Evolutionary conservation across 176 grass and related monocot genomes (phyloP).

Genomic region (Thalia dealbata): DNA sequence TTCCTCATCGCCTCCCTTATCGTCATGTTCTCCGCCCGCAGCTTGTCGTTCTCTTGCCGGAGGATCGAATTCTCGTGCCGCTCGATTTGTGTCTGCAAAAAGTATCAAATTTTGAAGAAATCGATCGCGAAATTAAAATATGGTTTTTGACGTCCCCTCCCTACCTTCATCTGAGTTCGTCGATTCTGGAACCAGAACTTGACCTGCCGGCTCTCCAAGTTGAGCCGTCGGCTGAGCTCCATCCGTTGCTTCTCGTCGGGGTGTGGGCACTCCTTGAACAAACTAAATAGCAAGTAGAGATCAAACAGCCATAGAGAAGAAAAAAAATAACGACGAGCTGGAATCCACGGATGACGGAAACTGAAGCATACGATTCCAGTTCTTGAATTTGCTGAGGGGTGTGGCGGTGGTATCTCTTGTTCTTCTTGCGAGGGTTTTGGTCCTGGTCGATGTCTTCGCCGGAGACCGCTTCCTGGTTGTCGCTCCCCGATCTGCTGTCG

Average conservation of each 20-base stretch:
- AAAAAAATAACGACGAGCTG: neutral
- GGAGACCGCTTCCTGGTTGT: slow-evolving; percentile 78
- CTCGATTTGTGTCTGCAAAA: slow-evolving; percentile 77
- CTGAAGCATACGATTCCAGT: slow-evolving; percentile 57
- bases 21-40: slow-evolving; percentile 78
- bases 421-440: slow-evolving; percentile 34
- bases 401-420: slow-evolving; percentile 81
- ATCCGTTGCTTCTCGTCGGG: slow-evolving; percentile 33
- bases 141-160: neutral
- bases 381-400: slow-evolving; percentile 88
- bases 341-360: neutral
- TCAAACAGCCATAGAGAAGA: too few relatives aligned
- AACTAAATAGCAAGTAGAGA: slow-evolving; percentile 12
- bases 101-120: neutral
- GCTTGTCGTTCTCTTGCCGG: slow-evolving; percentile 86
- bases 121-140: neutral
- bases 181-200: slow-evolving; percentile 49
- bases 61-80: slow-evolving; percentile 85
- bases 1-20: slow-evolving; percentile 81
- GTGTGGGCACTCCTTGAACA: slow-evolving; percentile 34
- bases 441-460: slow-evolving; percentile 54
- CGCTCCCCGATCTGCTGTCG: slow-evolving; percentile 88
- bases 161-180: slow-evolving; percentile 39
- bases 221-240: slow-evolving; percentile 25
- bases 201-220: slow-evolving; percentile 33